These are phyloP conservation scores for Serendipita sp. DNA, from an alignment of 768 basidiomycete species.

Conservation along the genomic window DNA sequence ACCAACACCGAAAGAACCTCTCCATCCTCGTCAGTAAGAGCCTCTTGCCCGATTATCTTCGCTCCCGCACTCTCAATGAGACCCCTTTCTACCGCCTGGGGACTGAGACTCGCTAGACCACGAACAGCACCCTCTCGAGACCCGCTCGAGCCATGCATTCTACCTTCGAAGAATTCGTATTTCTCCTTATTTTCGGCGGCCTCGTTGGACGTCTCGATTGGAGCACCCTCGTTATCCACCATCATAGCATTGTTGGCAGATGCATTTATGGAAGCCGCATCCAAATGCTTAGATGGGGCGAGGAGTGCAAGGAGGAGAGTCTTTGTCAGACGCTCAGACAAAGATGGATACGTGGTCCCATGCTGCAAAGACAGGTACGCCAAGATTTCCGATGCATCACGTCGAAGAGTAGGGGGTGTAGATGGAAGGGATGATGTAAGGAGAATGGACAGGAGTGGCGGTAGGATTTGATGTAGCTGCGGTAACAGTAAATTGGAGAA, in stretches of 20 bases:
- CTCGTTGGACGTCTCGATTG: conserved; percentile 5
- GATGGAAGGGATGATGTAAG: conserved; percentile 73
- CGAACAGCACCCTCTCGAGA: conserved; percentile 83
- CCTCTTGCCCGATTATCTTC: conserved; percentile 39
- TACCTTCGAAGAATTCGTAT: conserved; percentile 13
- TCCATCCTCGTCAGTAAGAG: conserved; percentile 25
- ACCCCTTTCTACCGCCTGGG: conserved; percentile 71
- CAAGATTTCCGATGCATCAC: conserved; percentile 73
- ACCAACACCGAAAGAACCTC: conserved; percentile 52
- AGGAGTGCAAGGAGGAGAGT: conserved; percentile 79
- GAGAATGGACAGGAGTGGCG: conserved; percentile 79
- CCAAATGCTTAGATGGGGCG: conserved; percentile 39
- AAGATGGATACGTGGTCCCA: conserved; percentile 74
- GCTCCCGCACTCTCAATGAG: conserved; percentile 69
- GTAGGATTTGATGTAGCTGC: conserved; percentile 90
- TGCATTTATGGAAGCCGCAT: background rate
- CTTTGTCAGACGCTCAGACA: conserved; percentile 82
- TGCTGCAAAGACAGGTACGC: conserved; percentile 30
- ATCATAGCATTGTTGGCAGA: background rate
- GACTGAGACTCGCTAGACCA: conserved; percentile 69
- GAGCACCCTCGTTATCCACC: conserved; percentile 10
- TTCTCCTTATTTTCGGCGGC: conserved; percentile 9
- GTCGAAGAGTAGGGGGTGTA: conserved; percentile 51
- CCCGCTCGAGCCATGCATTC: conserved; percentile 30
- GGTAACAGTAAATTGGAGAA: background rate